Conservation (phyloP, 345 rosid genomes). For the Eucalyptus erythrocorys region DNA sequence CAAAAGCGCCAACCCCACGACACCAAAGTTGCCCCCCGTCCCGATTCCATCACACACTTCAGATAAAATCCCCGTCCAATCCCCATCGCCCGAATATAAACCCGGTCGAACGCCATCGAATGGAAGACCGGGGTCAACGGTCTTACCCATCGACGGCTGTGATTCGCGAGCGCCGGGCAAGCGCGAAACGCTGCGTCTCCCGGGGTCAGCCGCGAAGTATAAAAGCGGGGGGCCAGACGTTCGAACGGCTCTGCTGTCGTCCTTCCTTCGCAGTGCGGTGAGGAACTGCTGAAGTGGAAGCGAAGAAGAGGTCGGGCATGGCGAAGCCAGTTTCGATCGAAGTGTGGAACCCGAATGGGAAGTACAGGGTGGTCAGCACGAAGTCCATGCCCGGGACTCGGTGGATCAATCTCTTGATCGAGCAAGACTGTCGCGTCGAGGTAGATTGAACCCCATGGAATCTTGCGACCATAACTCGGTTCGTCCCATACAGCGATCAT, state of each 20-base stretch:
- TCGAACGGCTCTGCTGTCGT: not conserved
- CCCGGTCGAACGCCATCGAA: not conserved
- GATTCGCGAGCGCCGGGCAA: not conserved
- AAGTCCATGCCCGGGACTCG: slow-evolving; percentile 98
- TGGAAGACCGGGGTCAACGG: not conserved
- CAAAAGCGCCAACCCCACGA: not conserved
- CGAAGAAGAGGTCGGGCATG: slow-evolving; percentile 20
- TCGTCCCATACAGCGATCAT: not conserved
- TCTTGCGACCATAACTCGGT: not conserved
- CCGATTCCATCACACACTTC: not conserved
- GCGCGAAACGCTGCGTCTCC: not conserved
- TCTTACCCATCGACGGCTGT: not conserved
- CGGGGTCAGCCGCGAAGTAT: not conserved
- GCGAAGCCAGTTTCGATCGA: slow-evolving; percentile 88
- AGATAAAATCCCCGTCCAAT: not conserved
- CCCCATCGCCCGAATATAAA: not conserved
- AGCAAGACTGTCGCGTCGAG: slow-evolving; percentile 92
- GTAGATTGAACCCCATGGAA: slow-evolving; percentile 8
- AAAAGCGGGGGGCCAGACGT: not conserved
- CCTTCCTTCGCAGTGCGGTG: not conserved
- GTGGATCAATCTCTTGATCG: slow-evolving; percentile 88
- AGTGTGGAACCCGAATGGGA: slow-evolving; percentile 90
- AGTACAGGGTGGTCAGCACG: slow-evolving; percentile 87
- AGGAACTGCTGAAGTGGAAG: not conserved
- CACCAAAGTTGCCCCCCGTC: not conserved